Evolutionary conservation across 2,329 filamentous ascomycete genomes (phyloP).

Genomic region (Macrophomina tecta): DNA sequence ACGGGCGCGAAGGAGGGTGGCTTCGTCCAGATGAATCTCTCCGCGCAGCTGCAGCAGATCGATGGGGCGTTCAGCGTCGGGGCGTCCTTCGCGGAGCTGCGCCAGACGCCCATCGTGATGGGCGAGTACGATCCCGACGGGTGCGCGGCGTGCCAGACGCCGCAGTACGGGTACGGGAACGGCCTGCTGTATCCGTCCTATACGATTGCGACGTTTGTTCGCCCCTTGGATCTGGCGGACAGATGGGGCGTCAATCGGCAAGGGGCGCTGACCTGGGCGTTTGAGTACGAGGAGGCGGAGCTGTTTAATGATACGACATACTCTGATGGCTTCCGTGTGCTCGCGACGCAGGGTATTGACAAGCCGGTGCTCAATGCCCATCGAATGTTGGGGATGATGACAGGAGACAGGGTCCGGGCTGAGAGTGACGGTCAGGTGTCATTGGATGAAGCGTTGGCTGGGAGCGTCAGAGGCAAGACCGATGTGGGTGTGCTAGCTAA

Average conservation of each 20-base stretch:
- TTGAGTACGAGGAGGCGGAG: slow-evolving; percentile 24
- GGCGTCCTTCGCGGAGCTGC: background rate
- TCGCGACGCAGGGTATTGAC: slow-evolving; percentile 14
- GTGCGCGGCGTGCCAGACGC: slow-evolving; percentile 23
- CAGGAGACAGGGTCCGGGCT: slow-evolving; percentile 9
- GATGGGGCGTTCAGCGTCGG: slow-evolving; percentile 17
- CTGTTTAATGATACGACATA: background rate
- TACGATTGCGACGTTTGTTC: slow-evolving; percentile 9
- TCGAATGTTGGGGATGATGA: slow-evolving; percentile 25
- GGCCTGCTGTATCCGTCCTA: slow-evolving; percentile 19
- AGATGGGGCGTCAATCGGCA: slow-evolving; percentile 5
- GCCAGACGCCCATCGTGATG: slow-evolving; percentile 14
- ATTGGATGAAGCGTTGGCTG: slow-evolving; percentile 1
- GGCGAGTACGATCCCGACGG: slow-evolving; percentile 23
- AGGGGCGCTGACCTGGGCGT: slow-evolving; percentile 23
- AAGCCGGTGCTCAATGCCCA: slow-evolving; percentile 25
- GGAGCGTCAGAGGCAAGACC: slow-evolving; percentile 4
- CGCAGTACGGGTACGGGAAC: slow-evolving; percentile 24
- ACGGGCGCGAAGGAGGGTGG: background rate
- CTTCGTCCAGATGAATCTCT: slow-evolving; percentile 20
- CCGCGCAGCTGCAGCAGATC: slow-evolving; percentile 21
- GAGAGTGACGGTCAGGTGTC: slow-evolving; percentile 6
- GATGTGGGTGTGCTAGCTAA: slow-evolving; percentile 15
- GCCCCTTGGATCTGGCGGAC: slow-evolving; percentile 10
- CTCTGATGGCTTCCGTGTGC: slow-evolving; percentile 22